Base-by-base conservation (phyloP, 2,329 filamentous ascomycete genomes). In the Colletotrichum tropicicola region DNA sequence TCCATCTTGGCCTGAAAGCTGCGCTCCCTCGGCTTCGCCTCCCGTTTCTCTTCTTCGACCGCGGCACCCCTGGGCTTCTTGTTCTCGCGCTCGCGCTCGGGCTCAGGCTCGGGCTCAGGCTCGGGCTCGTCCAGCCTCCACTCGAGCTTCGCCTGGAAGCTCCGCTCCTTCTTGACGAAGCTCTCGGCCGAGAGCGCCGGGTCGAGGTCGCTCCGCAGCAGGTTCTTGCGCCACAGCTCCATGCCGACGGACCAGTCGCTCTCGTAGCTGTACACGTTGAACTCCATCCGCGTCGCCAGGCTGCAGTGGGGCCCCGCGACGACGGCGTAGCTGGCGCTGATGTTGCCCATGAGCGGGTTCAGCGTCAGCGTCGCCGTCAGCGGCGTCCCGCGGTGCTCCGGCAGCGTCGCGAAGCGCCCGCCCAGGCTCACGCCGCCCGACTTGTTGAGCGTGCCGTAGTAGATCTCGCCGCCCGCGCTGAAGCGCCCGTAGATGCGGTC, bases 181-280 rank as follows among this genome's bases (percentile, higher is more conserved):
- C 49, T 63, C 37, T 69, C 66, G 30, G 70, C 65, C 43, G 65
- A 67, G 19, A 68, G 53, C 23, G 56, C 55, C 5, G 60, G 28
- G 28, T 61, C 66, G 6, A 68, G 19, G n/a, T 23, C 47, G 17
- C 44, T 55, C 32, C 66, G 51, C 6, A 53, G n/a, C 17, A 51
- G n/a, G 23, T 58, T 83, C 71, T 88, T 91, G 73, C 92, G 89
- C 95, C 96, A 99, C 44, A 98, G 82, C 80, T 99, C 96, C 80
- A 93, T 92, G 13, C 96, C 96, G 23, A 98, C 87, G 25, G 94
- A 91, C 83, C 97, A 91, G 63, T 96, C 92, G 74, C 93, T 97
- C 81, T 99, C 96, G 81, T 98, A 99, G 75, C 93, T 97, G 79
- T 98, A 98, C 52, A 98, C 92, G 73, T 99, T 99, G 80, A 99